Conservation (phyloP, 2,329 filamentous ascomycete species). For the Botrytis porri region DNA sequence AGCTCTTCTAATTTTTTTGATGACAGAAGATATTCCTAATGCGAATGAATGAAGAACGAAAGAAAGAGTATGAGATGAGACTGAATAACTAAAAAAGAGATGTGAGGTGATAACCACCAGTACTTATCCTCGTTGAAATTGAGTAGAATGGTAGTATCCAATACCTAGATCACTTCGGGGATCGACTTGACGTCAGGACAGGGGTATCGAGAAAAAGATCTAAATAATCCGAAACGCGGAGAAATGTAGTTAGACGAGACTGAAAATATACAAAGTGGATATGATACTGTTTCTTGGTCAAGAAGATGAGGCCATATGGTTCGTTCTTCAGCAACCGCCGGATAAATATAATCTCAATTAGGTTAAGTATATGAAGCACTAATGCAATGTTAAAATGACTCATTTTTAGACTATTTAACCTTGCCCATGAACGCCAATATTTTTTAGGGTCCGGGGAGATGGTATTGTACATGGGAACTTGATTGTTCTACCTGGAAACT, state of each 20-base stretch:
- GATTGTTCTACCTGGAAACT: conserved; percentile 9
- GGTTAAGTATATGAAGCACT: conserved; percentile 25
- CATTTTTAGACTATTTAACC: conserved; percentile 32
- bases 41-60: conserved; percentile 27
- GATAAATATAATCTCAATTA: conserved; percentile 22
- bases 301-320: conserved; percentile 35
- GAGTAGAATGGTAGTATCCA: conserved; percentile 19
- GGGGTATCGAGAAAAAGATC: conserved; percentile 16
- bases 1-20: conserved; percentile 33
- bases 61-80: conserved; percentile 31
- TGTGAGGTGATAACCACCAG: conserved; percentile 12
- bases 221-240: conserved; percentile 36
- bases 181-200: neutral
- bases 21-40: conserved; percentile 30
- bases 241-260: conserved; percentile 23
- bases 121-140: conserved; percentile 35
- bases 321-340: conserved; percentile 36
- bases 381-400: conserved; percentile 37
- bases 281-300: conserved; percentile 38
- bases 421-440: neutral
- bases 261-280: conserved; percentile 22
- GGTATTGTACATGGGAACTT: neutral
- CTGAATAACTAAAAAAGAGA: conserved; percentile 25
- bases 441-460: conserved; percentile 15
- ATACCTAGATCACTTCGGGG: conserved; percentile 11